Percentiles rank a stretch among this genome's conserved stretches.
These are phyloP conservation scores for Mycena kentingensis DNA, from an alignment of 768 basidiomycete species.

Conservation along the genomic window DNA sequence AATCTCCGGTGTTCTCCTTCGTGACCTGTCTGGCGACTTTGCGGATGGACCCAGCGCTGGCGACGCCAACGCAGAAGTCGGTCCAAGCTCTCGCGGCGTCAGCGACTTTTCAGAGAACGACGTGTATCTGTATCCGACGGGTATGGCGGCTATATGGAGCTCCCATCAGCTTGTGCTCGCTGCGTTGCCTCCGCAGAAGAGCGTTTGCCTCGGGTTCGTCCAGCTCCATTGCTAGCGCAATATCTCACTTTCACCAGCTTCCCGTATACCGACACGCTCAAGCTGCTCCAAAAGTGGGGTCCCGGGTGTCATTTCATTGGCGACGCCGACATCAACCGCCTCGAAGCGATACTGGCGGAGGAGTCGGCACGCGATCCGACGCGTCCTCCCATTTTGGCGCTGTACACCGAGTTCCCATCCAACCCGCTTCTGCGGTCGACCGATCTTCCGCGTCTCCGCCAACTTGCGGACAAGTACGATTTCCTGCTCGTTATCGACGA, in stretches of 20 bases:
- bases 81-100: conserved; percentile 70
- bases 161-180: conserved; percentile 73
- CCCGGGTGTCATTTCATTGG: conserved; percentile 91
- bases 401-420: conserved; percentile 94
- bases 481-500: conserved; percentile 93
- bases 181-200: conserved; percentile 65
- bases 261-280: conserved; percentile 93
- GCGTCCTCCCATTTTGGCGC: conserved; percentile 67
- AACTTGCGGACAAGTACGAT: conserved; percentile 83
- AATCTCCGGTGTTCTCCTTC: conserved; percentile 82
- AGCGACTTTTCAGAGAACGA: conserved; percentile 77
- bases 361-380: conserved; percentile 41
- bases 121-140: conserved; percentile 83
- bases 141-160: conserved; percentile 95
- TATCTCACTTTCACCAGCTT: conserved; percentile 56
- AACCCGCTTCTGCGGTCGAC: conserved; percentile 92
- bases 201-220: conserved; percentile 90
- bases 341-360: conserved; percentile 62
- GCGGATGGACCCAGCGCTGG: conserved; percentile 42
- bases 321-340: conserved; percentile 70
- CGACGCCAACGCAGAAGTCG: conserved; percentile 46
- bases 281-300: conserved; percentile 94
- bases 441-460: conserved; percentile 70
- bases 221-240: not conserved
- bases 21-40: conserved; percentile 50